Conservation (phyloP, 1,284 basidiomycete species). For the Chalciporus sp. region DNA sequence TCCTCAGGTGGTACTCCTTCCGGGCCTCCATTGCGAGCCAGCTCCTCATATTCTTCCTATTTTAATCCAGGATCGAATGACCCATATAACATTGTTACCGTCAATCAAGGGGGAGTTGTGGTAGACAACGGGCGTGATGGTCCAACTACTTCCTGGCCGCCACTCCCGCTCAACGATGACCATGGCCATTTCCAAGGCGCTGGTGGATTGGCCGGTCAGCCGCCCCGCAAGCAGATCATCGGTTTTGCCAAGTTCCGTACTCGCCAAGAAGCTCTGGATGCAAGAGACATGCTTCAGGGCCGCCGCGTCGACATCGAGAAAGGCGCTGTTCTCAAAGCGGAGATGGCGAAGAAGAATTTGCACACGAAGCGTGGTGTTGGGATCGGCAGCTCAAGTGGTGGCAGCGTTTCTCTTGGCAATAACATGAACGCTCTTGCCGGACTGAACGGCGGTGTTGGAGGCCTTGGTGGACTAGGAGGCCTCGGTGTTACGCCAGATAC, state of each 20-base stretch:
- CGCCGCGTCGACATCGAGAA: constrained; percentile 93
- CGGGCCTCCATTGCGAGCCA: constrained; percentile 35
- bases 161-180: constrained; percentile 44
- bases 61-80: constrained; percentile 61
- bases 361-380: constrained; percentile 91
- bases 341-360: constrained; percentile 99
- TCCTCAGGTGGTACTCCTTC: constrained; percentile 41
- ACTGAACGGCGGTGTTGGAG: constrained; percentile 32
- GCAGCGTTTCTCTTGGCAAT: constrained; percentile 28
- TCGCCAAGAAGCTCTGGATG: constrained; percentile 84
- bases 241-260: constrained; percentile 97
- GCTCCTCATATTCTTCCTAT: constrained; percentile 36
- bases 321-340: constrained; percentile 92
- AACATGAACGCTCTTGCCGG: constrained; percentile 27
- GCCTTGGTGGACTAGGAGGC: constrained; percentile 28
- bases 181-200: constrained; percentile 37
- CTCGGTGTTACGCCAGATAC: constrained; percentile 38
- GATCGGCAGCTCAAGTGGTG: constrained; percentile 29
- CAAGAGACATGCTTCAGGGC: constrained; percentile 89
- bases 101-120: constrained; percentile 77
- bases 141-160: constrained; percentile 68
- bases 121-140: constrained; percentile 72
- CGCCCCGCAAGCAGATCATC: constrained; percentile 92
- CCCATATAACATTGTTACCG: constrained; percentile 76
- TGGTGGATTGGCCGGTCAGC: constrained; percentile 37